Base-by-base conservation (phyloP, 169 alveolate species). In the Cryptosporidium bovis region DNA sequence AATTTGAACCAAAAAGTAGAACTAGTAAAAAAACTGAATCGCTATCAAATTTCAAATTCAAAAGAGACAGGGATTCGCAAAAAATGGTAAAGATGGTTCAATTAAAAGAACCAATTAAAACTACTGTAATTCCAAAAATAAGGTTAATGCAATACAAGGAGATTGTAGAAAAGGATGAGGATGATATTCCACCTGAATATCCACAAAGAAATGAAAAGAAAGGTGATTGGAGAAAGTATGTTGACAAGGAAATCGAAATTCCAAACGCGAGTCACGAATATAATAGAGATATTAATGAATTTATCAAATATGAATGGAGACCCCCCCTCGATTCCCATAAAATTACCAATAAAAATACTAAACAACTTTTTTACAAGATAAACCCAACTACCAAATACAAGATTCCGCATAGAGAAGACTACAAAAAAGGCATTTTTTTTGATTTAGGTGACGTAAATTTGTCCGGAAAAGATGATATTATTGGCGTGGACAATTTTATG, bases 211-310 rank as follows among this genome's bases (percentile, higher is more conserved):
- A 46, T 62, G 33, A 36, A 29, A 20, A 44, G 16, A 77, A 48
- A 51, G 71, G 64, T 16, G 87, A 77, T 62, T 77, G 87, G 87
- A 77, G 71, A n/a, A 77, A 77, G 40, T 77, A 77, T 60, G 33
- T 60, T 3, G 40, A 46, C 34, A 62, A 64, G 4, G 48, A 40
- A 10, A 20, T 77, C 13, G 71, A 40, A 36, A 53, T 40, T n/a
- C 36, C 51, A 53, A 53, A 3, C 20, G 44, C 58, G 18, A 77
- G 56, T 34, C 33, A 18, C 5, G 64, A 58, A 58, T 60, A 60
- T 60, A 60, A 48, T 18, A 48, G 24, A 34, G 65, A 46, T 29
- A 36, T 36, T 68, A 34, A 33, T 20, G 46, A 29, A 5, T 53
- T 53, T 53, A 16, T n/a, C 64, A 53, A 53, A 5, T 53, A 3